These are phyloP conservation scores for Crassisporium funariophilum DNA, from an alignment of 768 basidiomycete genomes.

Conservation along the genomic window DNA sequence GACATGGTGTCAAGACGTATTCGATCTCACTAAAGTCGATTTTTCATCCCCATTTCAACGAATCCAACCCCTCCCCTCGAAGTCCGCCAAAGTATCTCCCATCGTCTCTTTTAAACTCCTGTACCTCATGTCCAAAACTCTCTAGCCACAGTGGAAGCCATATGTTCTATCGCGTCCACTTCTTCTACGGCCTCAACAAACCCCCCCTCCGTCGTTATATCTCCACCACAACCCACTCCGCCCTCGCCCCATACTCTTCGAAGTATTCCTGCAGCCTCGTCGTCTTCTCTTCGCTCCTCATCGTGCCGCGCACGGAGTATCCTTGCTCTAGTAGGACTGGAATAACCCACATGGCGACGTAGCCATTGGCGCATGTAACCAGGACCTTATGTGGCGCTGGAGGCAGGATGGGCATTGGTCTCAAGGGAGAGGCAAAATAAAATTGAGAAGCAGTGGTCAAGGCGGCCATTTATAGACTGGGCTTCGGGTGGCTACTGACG, in stretches of 20 bases:
- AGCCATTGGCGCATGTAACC: conserved; percentile 63
- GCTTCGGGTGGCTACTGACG: too few relatives aligned
- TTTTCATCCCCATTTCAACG: too few relatives aligned
- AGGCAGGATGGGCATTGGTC: too few relatives aligned
- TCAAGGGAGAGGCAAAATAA: too few relatives aligned
- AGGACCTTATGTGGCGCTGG: too few relatives aligned
- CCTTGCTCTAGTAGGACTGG: conserved; percentile 58
- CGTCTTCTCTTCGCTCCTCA: conserved; percentile 62
- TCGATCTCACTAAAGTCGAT: too few relatives aligned
- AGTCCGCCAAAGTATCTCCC: conserved; percentile 32
- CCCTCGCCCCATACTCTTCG: conserved; percentile 53
- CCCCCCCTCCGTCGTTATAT: conserved; percentile 65
- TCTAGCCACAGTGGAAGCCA: conserved; percentile 59
- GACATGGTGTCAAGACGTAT: too few relatives aligned
- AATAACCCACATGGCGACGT: conserved; percentile 60
- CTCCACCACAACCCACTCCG: conserved; percentile 68
- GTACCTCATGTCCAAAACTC: conserved; percentile 34
- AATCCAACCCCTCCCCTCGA: too few relatives aligned
- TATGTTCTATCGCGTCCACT: conserved; percentile 72
- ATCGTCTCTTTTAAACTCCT: conserved; percentile 30
- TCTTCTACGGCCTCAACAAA: conserved; percentile 82
- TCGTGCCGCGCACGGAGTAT: conserved; percentile 66
- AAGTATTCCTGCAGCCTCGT: conserved; percentile 57
- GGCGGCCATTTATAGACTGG: too few relatives aligned
- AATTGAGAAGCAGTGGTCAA: too few relatives aligned